Evolutionary conservation across 2,329 filamentous ascomycete species (phyloP).

Genomic region (Aspergillus aculeatus): DNA sequence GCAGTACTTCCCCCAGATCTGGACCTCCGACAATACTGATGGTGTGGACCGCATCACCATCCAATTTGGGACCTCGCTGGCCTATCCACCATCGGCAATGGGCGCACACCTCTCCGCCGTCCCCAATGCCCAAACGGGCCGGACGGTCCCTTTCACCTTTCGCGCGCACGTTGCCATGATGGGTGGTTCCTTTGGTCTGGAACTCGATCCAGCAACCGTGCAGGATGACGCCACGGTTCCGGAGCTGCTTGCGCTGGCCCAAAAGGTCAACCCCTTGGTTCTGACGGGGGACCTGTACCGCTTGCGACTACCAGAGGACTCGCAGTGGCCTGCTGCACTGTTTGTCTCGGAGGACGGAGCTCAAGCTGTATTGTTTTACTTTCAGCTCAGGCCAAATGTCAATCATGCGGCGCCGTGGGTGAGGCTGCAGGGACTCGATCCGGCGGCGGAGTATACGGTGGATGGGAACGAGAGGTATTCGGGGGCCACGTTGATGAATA

Average conservation of each 20-base stretch:
- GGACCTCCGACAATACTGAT: constrained; percentile 67
- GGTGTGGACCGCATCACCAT: constrained; percentile 61
- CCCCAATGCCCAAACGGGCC: constrained; percentile 58
- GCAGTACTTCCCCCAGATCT: constrained; percentile 65
- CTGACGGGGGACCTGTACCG: constrained; percentile 61
- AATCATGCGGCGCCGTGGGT: constrained; percentile 57
- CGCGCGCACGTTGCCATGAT: constrained; percentile 67
- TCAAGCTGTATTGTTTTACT: constrained; percentile 58
- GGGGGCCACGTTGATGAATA: constrained; percentile 63
- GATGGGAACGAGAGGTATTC: constrained; percentile 55
- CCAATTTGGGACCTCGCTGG: constrained; percentile 63
- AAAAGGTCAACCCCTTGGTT: constrained; percentile 60
- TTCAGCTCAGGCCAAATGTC: constrained; percentile 55
- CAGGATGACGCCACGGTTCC: constrained; percentile 55
- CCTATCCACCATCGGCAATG: constrained; percentile 63
- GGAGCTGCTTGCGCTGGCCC: constrained; percentile 53
- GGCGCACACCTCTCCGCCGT: constrained; percentile 64
- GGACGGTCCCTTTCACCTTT: constrained; percentile 58
- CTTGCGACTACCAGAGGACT: constrained; percentile 56
- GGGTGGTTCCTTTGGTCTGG: constrained; percentile 66
- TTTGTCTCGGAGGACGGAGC: constrained; percentile 55
- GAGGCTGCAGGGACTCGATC: constrained; percentile 50
- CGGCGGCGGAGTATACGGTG: constrained; percentile 27
- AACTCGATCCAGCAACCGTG: constrained; percentile 57
- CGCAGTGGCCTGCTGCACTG: constrained; percentile 62